A percentile compares a stretch with the other conserved stretches of the same genome.
phyloP scores from a whole-genome alignment of 495 filamentous ascomycete genomes.

The Tuber magnatum region DNA sequence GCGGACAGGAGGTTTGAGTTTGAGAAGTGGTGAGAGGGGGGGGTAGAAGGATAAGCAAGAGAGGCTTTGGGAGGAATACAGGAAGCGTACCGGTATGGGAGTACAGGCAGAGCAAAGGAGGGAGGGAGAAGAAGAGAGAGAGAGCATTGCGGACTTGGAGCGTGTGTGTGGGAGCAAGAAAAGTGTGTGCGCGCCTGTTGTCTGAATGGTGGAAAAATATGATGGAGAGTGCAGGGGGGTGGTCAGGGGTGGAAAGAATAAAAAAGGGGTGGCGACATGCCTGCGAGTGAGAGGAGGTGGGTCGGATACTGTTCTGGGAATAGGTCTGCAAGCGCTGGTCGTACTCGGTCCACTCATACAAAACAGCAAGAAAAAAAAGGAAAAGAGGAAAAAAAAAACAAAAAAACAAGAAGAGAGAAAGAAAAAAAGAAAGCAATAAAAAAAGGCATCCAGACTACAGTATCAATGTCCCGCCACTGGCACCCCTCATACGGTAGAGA shows the following conservation, averaged over 20 bases:
- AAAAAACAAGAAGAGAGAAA: constrained; percentile 39
- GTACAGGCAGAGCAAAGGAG: constrained; percentile 42
- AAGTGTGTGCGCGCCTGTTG: constrained; percentile 28
- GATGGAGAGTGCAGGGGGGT: constrained; percentile 43
- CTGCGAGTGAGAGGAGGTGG: constrained; percentile 26
- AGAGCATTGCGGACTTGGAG: constrained; percentile 42
- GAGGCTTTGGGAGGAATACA: constrained; percentile 40
- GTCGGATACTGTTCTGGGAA: constrained; percentile 35
- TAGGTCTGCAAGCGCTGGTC: constrained; percentile 36
- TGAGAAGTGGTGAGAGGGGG: constrained; percentile 12
- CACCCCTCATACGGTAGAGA: background rate
- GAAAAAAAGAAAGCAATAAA: constrained; percentile 40
- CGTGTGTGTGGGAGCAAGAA: constrained; percentile 42
- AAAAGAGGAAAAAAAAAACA: constrained; percentile 6
- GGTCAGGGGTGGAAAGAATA: constrained; percentile 29
- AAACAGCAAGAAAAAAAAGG: constrained; percentile 31
- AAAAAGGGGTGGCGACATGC: constrained; percentile 39
- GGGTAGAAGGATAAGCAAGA: constrained; percentile 36
- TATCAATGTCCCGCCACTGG: constrained; percentile 39
- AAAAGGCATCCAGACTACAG: constrained; percentile 44
- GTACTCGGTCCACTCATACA: constrained; percentile 15
- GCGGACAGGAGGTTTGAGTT: constrained; percentile 12
- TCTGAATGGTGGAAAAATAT: constrained; percentile 43
- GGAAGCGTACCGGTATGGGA: constrained; percentile 43
- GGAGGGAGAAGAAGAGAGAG: constrained; percentile 38